Base-by-base conservation (phyloP, 176 grass and related monocot genomes). In the Calamus simplicifolius region DNA sequence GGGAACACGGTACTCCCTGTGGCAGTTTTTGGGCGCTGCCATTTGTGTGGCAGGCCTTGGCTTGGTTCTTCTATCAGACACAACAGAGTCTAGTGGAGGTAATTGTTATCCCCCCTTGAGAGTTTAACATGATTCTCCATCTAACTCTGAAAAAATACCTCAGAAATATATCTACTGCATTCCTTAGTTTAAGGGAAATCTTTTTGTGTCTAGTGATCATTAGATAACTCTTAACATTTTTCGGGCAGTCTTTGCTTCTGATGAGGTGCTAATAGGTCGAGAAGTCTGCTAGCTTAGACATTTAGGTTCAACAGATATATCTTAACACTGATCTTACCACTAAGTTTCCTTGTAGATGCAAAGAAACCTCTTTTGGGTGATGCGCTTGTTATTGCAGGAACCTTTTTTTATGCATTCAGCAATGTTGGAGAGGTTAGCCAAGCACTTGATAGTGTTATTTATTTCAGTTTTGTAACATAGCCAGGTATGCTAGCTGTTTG, bases 31-130 rank as follows among this genome's bases (percentile, higher is more conserved):
- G 8, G 80, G 88, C 4, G 79, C 73, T 35, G 79, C 73, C 38
- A 61, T 71, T 16, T 83, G 83, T 30, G 83, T 92, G 29, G 52
- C 55, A 10, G 88, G 88, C 4, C 79, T 92, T 55, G 76, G 26
- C 25, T 66, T 92, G 76, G 88, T 84, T 29, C 76, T 92, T 63
- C 77, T 92, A 61, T 92, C 88, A 58, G 79, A 92, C 71, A 56
- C 79, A 7, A 29, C 69, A 58, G 51, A 63, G 10, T 16, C 75
- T 21, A 68, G 43, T 15, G 56, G 72, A 72, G 73, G 83, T 75
- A 51, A 31, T 51, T 43, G 35, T 43, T 43, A 12, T n/a, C 35
- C 1, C 7, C 35, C 18, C 10, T 43, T 76, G 35, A 55, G 3
- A 29, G 27, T 6, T 59, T 15, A 7, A 16, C 25, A 3, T 4